Base-by-base conservation (phyloP, 1,284 basidiomycete genomes). In the Coniophora puteana region DNA sequence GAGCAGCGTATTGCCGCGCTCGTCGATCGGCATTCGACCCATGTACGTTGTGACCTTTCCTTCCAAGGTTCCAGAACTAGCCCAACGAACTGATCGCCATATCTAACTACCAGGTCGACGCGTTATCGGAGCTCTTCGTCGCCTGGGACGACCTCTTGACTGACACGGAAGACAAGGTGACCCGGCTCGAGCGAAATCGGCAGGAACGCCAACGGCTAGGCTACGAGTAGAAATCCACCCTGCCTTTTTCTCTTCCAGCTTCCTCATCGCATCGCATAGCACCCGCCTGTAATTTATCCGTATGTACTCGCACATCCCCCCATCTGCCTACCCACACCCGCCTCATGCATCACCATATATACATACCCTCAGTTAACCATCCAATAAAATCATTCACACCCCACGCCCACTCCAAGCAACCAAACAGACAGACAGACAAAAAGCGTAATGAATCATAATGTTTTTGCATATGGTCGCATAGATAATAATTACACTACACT, bases 61-160 rank as follows among this genome's bases (percentile, higher is more conserved):
- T 36, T 23, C 24, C n/a, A 35, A 21, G n/a, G 13, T 31, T 34
- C n/a, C 23, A 11, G 17, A 11, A 13, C 13, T 30, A 24, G 26
- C 25, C 8, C 17, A 18, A 4, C 30, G 27, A 11, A 29, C 14
- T 6, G 17, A 11, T 22, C 22, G 12, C 5, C n/a, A n/a, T n/a
- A n/a, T 29, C 12, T n/a, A 20, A 33, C 35, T 46, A 33, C 16
- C 45, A 89, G 86, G 78, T 87, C 7, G 84, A 88, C 52, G 74
- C 76, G 0, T 66, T 89, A 2, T 90, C 86, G 4, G 86, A 89
- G 47, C 65, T 89, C 11, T 90, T 89, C 49, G 81, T 90, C 7
- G 76, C 74, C 13, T 90, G 87, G 86, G 84, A 89, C 49, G 84
- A 87, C 41, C 71, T 78, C 1, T 61, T 89, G 10, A 69, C 71